Conservation (phyloP, 345 rosid species). For the Aegle marmelos region DNA sequence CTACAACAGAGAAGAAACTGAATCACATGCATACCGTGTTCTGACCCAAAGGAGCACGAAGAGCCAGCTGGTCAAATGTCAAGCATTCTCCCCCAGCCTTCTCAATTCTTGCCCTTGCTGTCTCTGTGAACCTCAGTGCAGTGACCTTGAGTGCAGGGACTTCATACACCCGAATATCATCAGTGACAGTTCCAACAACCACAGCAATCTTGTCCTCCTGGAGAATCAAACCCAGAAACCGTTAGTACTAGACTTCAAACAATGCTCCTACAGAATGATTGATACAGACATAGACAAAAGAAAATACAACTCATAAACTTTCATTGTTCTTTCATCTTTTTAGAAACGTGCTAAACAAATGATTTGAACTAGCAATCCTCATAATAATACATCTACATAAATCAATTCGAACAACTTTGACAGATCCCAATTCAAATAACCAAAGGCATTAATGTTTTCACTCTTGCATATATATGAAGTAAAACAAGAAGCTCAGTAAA, state of each 20-base stretch:
- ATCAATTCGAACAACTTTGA: neutral
- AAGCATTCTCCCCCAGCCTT: constrained; percentile 95
- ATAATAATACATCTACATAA: neutral
- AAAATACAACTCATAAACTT: neutral
- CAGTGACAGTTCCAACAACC: constrained; percentile 77
- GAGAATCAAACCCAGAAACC: neutral
- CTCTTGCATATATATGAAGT: neutral
- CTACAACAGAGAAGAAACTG: too few species aligned
- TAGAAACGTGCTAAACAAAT: neutral
- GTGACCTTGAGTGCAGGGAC: constrained; percentile 78
- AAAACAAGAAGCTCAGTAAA: neutral
- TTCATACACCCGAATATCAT: constrained; percentile 77
- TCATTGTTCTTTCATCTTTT: neutral
- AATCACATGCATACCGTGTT: constrained; percentile 58
- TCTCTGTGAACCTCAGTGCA: constrained; percentile 86
- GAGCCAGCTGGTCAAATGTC: constrained; percentile 92
- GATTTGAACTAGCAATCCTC: neutral
- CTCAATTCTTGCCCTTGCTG: constrained; percentile 89
- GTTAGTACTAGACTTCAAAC: neutral
- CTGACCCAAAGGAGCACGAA: constrained; percentile 90
- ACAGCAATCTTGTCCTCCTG: constrained; percentile 82
- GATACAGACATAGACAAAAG: neutral
- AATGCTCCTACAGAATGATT: neutral
- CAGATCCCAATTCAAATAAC: neutral
- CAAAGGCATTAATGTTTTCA: neutral